Evolutionary conservation across 208 protist genomes (phyloP).

Genomic region (Entamoeba moshkovskii): DNA sequence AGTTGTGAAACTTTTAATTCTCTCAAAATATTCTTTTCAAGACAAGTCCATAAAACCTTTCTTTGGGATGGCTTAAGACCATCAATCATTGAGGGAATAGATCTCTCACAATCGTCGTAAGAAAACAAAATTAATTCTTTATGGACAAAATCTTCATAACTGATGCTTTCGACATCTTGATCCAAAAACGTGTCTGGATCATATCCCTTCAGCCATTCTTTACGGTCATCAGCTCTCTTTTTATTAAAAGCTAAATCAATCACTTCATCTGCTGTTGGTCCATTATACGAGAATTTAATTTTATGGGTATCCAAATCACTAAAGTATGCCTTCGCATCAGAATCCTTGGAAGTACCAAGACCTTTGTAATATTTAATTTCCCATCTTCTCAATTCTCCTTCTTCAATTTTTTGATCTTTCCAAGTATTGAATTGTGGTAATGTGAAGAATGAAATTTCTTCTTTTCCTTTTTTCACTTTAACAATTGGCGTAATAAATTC

Average conservation of each 20-base stretch:
- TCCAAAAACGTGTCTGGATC: conserved; percentile 37
- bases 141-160: conserved; percentile 87
- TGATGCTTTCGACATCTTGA: conserved; percentile 63
- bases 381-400: conserved; percentile 54
- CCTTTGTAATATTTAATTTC: conserved; percentile 95
- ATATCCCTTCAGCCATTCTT: conserved; percentile 7
- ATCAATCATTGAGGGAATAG: conserved; percentile 79
- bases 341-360: conserved; percentile 38
- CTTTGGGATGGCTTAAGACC: conserved; percentile 96
- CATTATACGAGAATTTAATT: conserved; percentile 72
- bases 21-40: conserved; percentile 91
- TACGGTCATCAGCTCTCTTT: conserved; percentile 84
- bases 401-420: conserved; percentile 55
- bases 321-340: conserved; percentile 98
- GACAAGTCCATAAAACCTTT: conserved; percentile 97
- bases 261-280: conserved; percentile 59
- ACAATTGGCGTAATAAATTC: conserved; percentile 99
- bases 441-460: conserved; percentile 87
- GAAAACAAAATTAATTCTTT: conserved; percentile 98
- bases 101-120: conserved; percentile 70
- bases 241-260: conserved; percentile 95
- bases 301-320: conserved; percentile 77
- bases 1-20: conserved; percentile 96
- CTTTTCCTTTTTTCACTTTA: conserved; percentile 64
- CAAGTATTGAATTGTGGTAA: conserved; percentile 91